phyloP scores from a whole-genome alignment of 2,329 filamentous ascomycete species.

The Sphaerostilbella broomeana region DNA sequence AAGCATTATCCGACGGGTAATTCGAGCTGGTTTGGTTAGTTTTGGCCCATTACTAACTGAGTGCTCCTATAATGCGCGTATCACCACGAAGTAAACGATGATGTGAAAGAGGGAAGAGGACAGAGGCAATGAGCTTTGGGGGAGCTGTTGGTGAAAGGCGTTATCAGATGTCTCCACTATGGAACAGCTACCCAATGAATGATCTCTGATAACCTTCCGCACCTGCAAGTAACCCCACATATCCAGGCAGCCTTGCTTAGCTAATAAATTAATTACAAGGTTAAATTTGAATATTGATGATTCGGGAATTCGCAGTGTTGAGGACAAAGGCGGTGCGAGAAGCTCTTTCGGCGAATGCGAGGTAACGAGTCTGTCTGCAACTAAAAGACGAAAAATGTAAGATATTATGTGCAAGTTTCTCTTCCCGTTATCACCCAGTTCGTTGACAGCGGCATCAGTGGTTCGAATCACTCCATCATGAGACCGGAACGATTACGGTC shows the following conservation, averaged over 20 bases:
- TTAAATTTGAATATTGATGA: no score
- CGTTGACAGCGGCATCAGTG: no score
- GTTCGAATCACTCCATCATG: conserved; percentile 21
- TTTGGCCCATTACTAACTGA: neutral
- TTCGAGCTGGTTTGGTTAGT: neutral
- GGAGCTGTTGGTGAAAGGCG: neutral
- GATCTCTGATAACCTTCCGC: conserved; percentile 15
- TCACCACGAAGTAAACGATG: conserved; percentile 1
- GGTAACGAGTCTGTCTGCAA: no score
- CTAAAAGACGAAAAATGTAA: no score
- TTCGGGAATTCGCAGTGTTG: no score
- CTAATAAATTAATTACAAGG: conserved; percentile 23
- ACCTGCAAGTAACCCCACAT: neutral
- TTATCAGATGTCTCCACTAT: conserved; percentile 7
- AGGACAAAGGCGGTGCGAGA: no score
- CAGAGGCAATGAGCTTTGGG: neutral
- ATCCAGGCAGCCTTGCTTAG: conserved; percentile 27
- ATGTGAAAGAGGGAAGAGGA: conserved; percentile 2
- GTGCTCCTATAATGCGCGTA: no score
- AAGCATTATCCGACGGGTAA: neutral
- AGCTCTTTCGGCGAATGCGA: no score
- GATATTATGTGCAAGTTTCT: no score
- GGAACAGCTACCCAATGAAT: neutral
- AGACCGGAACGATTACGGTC: conserved; percentile 27
- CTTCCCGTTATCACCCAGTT: no score